Evolutionary conservation across 2,329 filamentous ascomycete genomes (phyloP).

Genomic region (Exophiala phaeomuriformis): DNA sequence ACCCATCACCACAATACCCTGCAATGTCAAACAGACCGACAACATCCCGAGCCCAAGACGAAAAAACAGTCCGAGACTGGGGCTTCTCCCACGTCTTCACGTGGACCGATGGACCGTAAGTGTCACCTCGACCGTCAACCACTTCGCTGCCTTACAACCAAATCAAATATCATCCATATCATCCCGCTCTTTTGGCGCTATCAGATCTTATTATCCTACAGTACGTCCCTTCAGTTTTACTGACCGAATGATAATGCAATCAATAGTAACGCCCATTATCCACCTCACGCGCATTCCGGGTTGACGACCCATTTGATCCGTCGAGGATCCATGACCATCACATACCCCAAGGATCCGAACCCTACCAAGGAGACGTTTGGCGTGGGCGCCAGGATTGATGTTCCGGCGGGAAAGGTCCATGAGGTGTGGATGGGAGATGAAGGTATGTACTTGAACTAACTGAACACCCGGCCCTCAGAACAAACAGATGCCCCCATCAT

Average conservation of each 20-base stretch:
- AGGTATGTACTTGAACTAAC: constrained; percentile 16
- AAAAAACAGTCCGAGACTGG: constrained; percentile 50
- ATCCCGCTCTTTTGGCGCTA: neutral
- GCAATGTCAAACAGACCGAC: constrained; percentile 7
- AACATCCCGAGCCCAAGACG: constrained; percentile 39
- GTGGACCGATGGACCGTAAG: constrained; percentile 53
- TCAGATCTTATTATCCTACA: neutral
- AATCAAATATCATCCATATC: neutral
- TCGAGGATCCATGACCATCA: constrained; percentile 50
- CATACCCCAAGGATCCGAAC: constrained; percentile 47
- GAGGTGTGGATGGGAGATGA: constrained; percentile 55
- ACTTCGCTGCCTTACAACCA: neutral
- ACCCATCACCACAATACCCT: no score
- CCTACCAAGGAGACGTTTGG: constrained; percentile 50
- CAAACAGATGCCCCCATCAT: no score
- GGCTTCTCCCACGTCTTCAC: constrained; percentile 56
- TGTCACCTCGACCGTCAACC: constrained; percentile 1
- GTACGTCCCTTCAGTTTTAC: constrained; percentile 2
- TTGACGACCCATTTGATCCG: constrained; percentile 56
- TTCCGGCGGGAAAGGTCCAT: constrained; percentile 49
- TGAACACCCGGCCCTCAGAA: no score
- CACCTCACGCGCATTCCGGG: constrained; percentile 50
- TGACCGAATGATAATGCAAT: neutral
- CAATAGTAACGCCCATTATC: constrained; percentile 51
- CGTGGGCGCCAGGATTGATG: constrained; percentile 49